Conservation (phyloP, 208 protist genomes). For the Phytomonas sp. region DNA sequence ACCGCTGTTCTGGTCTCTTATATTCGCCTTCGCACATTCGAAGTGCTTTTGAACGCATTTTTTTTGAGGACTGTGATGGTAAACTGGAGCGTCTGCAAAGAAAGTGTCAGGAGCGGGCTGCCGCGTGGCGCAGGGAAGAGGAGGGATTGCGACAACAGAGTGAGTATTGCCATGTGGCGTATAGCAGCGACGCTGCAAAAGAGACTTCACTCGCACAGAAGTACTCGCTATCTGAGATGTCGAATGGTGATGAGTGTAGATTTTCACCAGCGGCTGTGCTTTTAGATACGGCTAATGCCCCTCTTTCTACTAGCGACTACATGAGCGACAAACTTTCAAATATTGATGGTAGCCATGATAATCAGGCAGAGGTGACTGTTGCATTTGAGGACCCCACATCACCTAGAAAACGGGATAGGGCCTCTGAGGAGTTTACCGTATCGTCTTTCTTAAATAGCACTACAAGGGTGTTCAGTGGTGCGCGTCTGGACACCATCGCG, state of each 20-base stretch:
- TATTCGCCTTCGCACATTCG: not conserved
- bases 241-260: not conserved
- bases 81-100: not conserved
- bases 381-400: not conserved
- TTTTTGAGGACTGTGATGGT: not conserved
- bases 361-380: not conserved
- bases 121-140: not conserved
- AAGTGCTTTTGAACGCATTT: not conserved
- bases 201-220: not conserved
- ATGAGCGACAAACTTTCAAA: not conserved
- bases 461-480: not conserved
- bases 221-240: not conserved
- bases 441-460: not conserved
- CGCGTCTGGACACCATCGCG: not conserved
- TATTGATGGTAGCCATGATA: not conserved
- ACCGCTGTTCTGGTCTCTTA: conserved; percentile 1
- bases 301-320: not conserved
- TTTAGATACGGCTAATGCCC: not conserved
- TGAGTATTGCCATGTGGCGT: not conserved
- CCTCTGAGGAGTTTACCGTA: not conserved
- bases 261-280: not conserved
- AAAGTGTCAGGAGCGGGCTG: not conserved
- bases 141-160: not conserved
- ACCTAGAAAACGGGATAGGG: not conserved
- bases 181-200: not conserved